Percentiles rank a stretch among this genome's conserved stretches.
Conservation (phyloP, 352 stramenopile species). For the Pythium volutum region DNA sequence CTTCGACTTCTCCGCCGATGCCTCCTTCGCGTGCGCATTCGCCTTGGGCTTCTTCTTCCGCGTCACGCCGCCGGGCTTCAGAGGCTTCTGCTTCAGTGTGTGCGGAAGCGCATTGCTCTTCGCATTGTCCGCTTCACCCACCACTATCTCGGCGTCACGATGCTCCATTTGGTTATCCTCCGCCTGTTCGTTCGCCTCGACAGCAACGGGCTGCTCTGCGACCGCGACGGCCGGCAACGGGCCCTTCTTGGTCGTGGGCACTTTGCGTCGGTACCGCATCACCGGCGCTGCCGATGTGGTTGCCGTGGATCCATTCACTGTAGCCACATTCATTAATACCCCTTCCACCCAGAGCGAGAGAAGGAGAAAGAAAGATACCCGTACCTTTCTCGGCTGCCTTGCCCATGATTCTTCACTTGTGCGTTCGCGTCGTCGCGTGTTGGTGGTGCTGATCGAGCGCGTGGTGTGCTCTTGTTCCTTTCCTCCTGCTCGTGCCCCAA, state of each 20-base stretch:
- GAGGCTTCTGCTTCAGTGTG: conserved; percentile 1
- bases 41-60: conserved; percentile 9
- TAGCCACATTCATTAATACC: not conserved
- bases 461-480: conserved; percentile 1
- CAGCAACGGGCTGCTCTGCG: not conserved
- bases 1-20: not conserved
- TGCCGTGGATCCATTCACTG: conserved; percentile 3
- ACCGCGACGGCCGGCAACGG: not conserved
- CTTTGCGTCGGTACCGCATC: conserved; percentile 58
- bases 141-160: conserved; percentile 12
- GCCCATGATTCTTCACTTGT: conserved; percentile 29
- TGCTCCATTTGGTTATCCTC: conserved; percentile 33
- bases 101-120: not conserved
- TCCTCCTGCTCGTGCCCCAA: conserved; percentile 5
- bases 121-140: not conserved
- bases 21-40: not conserved
- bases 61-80: not conserved
- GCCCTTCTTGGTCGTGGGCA: conserved; percentile 23
- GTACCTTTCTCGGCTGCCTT: conserved; percentile 48
- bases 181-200: not conserved
- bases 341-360: not conserved
- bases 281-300: conserved; percentile 2
- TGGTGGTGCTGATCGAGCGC: not conserved
- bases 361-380: not conserved
- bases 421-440: not conserved